Evolutionary conservation across 1,139 yeast genomes (phyloP), one percentile per base, ranked within the genome.

Genomic region (Debaryomyces nepalensis): DNA sequence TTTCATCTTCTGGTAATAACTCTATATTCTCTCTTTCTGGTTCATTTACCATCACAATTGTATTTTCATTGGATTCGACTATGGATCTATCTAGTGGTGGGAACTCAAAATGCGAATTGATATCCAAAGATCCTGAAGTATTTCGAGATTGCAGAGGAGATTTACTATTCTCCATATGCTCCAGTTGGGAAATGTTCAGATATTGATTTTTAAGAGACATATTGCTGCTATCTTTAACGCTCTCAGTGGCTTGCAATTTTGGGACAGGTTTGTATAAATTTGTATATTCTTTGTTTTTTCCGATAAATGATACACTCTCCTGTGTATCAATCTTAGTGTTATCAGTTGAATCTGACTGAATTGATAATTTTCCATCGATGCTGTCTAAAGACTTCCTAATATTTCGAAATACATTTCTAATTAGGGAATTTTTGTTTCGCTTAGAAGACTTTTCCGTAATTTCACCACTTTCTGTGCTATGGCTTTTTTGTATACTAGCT

Each of bases 381-480:
- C 33, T 29, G 20, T 33, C 34, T 21, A 39, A 15, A 9, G 39
- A 35, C 26, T 43, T 41, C 39, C 52, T 53, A 35, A 56, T 44
- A 3, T 52, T 47, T 20, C 44, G 50, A 20, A 64, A 50, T 1
- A 64, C 38, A 22, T 53, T 50, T 30, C 45, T 54, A 20, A 63
- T 43, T 10, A 63, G 48, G 3, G 64, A 61, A 34, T 43, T 39
- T 46, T 47, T 55, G 34, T 41, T 47, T 22, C 29, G 27, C 22
- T 32, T 46, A 18, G 23, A 21, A 7, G 23, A 6, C 9, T 21
- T 21, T 21, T 21, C 9, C 23, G 23, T 9, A 7, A 7, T 21
- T 21, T 21, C 9, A 21, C 3, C 9, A 15, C 26, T 12, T 21
- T 8, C 8, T 14, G 35, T 5, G 9, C 11, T 1, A 7, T 11